phyloP scores from a whole-genome alignment of 768 basidiomycete genomes.

The Fistulinella prunicolor region DNA sequence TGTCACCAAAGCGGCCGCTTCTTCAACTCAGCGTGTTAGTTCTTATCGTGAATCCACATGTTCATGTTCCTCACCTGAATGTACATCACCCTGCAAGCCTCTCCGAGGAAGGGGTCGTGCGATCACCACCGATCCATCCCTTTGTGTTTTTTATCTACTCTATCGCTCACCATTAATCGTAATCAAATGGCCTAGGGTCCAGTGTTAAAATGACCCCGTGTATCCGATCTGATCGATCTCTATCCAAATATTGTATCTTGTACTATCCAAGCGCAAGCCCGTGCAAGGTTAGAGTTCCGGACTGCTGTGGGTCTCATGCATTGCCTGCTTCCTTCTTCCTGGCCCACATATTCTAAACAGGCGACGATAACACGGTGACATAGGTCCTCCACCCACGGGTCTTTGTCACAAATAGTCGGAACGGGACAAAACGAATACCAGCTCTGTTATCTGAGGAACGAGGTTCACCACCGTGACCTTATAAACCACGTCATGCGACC shows the following conservation, averaged over 20 bases:
- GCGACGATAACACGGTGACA: slow-evolving; percentile 20
- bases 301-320: neutral
- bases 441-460: slow-evolving; percentile 1
- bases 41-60: too few relatives aligned
- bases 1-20: too few relatives aligned
- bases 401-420: neutral
- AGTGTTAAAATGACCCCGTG: too few relatives aligned
- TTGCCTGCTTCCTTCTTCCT: neutral
- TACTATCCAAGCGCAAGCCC: slow-evolving; percentile 3
- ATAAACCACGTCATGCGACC: slow-evolving; percentile 12
- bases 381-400: slow-evolving; percentile 21
- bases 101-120: too few relatives aligned
- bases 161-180: too few relatives aligned
- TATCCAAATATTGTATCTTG: slow-evolving; percentile 8
- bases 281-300: slow-evolving; percentile 3
- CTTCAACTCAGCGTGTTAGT: too few relatives aligned
- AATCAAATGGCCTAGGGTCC: too few relatives aligned
- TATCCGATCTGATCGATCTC: slow-evolving; percentile 23
- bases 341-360: slow-evolving; percentile 4
- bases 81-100: too few relatives aligned
- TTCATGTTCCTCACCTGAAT: too few relatives aligned
- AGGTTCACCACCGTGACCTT: slow-evolving; percentile 2
- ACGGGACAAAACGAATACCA: neutral
- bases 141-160: too few relatives aligned
- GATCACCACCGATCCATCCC: too few relatives aligned